Base-by-base conservation (phyloP, 352 stramenopile genomes). In the Pythium grandisporangium region DNA sequence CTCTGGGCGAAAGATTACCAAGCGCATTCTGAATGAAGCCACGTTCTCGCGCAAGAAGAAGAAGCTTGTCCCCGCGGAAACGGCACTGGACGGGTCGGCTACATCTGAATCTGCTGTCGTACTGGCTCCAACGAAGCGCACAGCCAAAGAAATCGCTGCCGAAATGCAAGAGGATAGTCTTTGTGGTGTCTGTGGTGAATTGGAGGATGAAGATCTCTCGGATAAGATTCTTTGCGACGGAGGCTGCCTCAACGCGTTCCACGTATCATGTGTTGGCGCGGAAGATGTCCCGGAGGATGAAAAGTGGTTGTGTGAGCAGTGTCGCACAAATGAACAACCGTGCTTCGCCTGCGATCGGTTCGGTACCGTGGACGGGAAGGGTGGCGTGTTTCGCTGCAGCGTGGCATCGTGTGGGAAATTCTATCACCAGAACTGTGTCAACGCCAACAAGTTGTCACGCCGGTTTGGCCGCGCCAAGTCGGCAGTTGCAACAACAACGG, bases 201-300 rank as follows among this genome's bases (percentile, higher is more conserved):
- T 88, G 42, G 80, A 95, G 39, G 79, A 91, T 53, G 77, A 87
- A 16, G 61, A 82, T 30, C 42, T 86, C 27, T 81, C 61, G 6
- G 66, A 95, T 37, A 76, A 97, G 60, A 64, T 98, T 11, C 40
- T 97, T 37, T 98, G 92, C 42, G 89, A 98, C 57, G 90, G 89
- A n/a, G 61, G 67, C 2, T 98, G 92, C 48, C 53, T 89, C 23
- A 91, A 88, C 37, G 84, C 86, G 36, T 97, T 96, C 68, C 92
- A 98, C 54, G 84, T 92, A 20, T 84, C 74, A 20, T 98, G 92
- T 58, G 64, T 95, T 17, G 87, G 87, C 17, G 62, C 97, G 8
- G 65, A 84, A 2, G 48, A 59, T 1, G 63, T 68, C 17, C 73
- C 77, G 2, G 65, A 92, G 1, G 74, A 80, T 16, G 66, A 91